Evolutionary conservation across 129 eudicot species (phyloP), one percentile per base, ranked within the genome.

Genomic region (Artemisia annua): DNA sequence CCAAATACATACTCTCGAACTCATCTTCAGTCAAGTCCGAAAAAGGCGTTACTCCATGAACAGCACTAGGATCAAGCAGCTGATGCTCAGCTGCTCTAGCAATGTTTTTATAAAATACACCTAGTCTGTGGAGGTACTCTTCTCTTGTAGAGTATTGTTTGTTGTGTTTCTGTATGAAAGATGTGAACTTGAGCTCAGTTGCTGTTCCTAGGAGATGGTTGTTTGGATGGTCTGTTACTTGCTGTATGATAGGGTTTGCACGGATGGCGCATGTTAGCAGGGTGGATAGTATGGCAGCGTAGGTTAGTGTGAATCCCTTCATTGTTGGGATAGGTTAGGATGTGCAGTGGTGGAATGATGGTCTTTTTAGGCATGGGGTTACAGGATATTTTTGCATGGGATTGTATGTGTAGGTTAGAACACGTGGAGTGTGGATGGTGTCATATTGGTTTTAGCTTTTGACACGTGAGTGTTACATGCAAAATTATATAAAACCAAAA

Each of bases 51-150:
- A 93, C 90, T 1, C 98, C 98, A 30, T 93, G 98, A 39, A 84
- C 77, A 11, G 98, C 98, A 64, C 86, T 85, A 13, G 95, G 98
- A 75, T 93, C 98, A 73, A 93, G 67, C 55, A 85, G 79, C 83
- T 93, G 96, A 78, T 93, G 98, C 82, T 89, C 96, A 6, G 85
- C 95, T 0, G 98, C 96, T 84, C 87, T 84, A 26, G 84, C 22
- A 3, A 92, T 58, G 44, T 92, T 92, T 57, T 60, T 73, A 12
- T 80, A 87, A 65, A 93, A 93, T 0, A 89, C 72, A 64, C 95
- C 96, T 28, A 93, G 86, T 75, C 98, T 88, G 83, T 84, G 90
- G 20, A 85, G 59, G 79, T 93, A 93, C 83, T 93, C 98, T 76
- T 83, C 88, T 43, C 84, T 78, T 0, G 85, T 85, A n/a, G 78